Percentiles rank a stretch among this genome's conserved stretches.
Evolutionary conservation across 108 stramenopile genomes (phyloP).

Genomic region (Cyclotella sp.): DNA sequence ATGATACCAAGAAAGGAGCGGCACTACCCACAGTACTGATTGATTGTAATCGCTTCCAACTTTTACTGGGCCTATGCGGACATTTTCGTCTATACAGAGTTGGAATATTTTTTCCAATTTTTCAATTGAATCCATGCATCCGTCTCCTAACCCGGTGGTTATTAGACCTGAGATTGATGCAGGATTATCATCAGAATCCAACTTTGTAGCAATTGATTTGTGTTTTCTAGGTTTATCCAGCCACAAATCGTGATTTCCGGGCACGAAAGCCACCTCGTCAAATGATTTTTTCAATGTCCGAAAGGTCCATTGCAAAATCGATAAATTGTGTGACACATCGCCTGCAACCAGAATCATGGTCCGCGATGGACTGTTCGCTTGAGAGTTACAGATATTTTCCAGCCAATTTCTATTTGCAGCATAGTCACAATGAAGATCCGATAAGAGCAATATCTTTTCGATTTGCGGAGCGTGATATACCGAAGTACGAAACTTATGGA

Average conservation of each 20-base stretch:
- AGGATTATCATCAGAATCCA: slow-evolving; percentile 9
- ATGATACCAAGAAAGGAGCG: slow-evolving; percentile 52
- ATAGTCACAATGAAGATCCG: slow-evolving; percentile 51
- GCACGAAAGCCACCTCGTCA: slow-evolving; percentile 44
- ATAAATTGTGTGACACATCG: slow-evolving; percentile 47
- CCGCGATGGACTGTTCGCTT: slow-evolving; percentile 7
- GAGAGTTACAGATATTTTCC: slow-evolving; percentile 16
- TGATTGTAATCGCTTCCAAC: slow-evolving; percentile 14
- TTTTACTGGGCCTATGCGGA: slow-evolving; percentile 42
- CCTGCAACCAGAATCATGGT: slow-evolving; percentile 50
- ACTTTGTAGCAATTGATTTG: not conserved
- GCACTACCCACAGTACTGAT: slow-evolving; percentile 35
- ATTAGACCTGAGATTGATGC: not conserved
- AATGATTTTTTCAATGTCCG: slow-evolving; percentile 42
- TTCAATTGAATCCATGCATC: slow-evolving; percentile 40
- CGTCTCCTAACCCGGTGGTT: slow-evolving; percentile 16
- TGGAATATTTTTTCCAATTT: slow-evolving; percentile 46
- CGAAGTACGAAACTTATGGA: slow-evolving; percentile 32
- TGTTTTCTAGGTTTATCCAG: slow-evolving; percentile 22
- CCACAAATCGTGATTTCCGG: slow-evolving; percentile 54
- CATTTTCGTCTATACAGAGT: slow-evolving; percentile 41
- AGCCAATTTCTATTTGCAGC: slow-evolving; percentile 45
- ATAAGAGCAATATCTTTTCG: slow-evolving; percentile 29
- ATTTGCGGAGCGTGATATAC: slow-evolving; percentile 30
- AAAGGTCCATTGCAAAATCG: slow-evolving; percentile 48